These are phyloP conservation scores for Metarhizium sp. DNA, from an alignment of 2,329 filamentous ascomycete species.

Conservation along the genomic window DNA sequence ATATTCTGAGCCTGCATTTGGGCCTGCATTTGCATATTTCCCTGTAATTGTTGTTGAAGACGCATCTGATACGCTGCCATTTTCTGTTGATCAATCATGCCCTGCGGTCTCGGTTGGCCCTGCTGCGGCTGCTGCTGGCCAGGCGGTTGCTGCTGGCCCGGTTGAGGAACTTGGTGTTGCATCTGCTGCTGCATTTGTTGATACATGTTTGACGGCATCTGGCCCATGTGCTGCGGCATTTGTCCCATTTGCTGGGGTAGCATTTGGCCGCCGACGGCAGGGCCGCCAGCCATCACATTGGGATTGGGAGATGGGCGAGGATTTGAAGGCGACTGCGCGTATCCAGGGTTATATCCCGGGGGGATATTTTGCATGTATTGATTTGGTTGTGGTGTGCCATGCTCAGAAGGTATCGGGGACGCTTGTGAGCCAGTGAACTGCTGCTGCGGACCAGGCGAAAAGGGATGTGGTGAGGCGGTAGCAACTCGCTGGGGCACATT, in stretches of 20 bases:
- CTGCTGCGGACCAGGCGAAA: slow-evolving; percentile 66
- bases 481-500: slow-evolving; percentile 72
- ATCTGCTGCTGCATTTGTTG: slow-evolving; percentile 30
- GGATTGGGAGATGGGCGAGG: slow-evolving; percentile 45
- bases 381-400: slow-evolving; percentile 65
- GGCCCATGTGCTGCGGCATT: slow-evolving; percentile 37
- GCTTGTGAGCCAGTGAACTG: slow-evolving; percentile 58
- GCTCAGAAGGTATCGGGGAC: slow-evolving; percentile 69
- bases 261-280: slow-evolving; percentile 33
- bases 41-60: slow-evolving; percentile 64
- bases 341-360: slow-evolving; percentile 49
- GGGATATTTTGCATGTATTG: slow-evolving; percentile 56
- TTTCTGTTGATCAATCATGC: slow-evolving; percentile 58
- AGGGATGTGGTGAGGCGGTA: slow-evolving; percentile 86
- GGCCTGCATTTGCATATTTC: slow-evolving; percentile 38
- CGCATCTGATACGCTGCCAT: slow-evolving; percentile 75
- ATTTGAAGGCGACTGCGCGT: slow-evolving; percentile 46
- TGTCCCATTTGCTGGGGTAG: slow-evolving; percentile 42
- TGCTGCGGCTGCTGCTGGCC: slow-evolving; percentile 30
- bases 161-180: slow-evolving; percentile 36
- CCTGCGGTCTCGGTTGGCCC: slow-evolving; percentile 23
- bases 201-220: slow-evolving; percentile 35
- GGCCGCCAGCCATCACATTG: slow-evolving; percentile 34
- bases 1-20: slow-evolving; percentile 40
- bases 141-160: slow-evolving; percentile 57